Percentiles rank a stretch among this genome's conserved stretches.
Conservation (phyloP, 805 yeast genomes). For the Tetrapisispora nanseiensis region DNA sequence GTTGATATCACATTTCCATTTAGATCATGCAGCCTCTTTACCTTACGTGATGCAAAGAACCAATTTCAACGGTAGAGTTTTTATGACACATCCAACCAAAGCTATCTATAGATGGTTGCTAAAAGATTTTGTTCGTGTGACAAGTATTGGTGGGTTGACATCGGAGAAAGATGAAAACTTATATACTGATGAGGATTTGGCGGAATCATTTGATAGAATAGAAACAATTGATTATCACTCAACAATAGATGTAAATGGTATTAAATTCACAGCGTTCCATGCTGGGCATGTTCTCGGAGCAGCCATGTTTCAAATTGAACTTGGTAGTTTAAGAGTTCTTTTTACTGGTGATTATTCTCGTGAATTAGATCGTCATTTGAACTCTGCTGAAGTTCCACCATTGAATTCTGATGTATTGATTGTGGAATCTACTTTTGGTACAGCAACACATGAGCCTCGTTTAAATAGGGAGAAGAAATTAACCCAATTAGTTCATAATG, state of each 20-base stretch:
- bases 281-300: conserved; percentile 99
- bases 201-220: conserved; percentile 76
- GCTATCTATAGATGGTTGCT: conserved; percentile 94
- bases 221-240: conserved; percentile 95
- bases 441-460: conserved; percentile 92
- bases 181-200: conserved; percentile 84
- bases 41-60: conserved; percentile 98
- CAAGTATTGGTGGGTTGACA: conserved; percentile 41
- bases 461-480: conserved; percentile 73
- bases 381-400: conserved; percentile 90
- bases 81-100: conserved; percentile 98
- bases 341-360: conserved; percentile 97
- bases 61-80: conserved; percentile 86
- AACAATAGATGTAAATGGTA: conserved; percentile 88
- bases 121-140: conserved; percentile 88
- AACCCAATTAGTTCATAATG: conserved; percentile 73
- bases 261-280: conserved; percentile 93
- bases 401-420: conserved; percentile 78
- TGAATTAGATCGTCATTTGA: conserved; percentile 90
- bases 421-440: conserved; percentile 94
- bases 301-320: conserved; percentile 92
- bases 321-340: conserved; percentile 79
- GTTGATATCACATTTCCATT: conserved; percentile 87
- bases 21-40: conserved; percentile 95
- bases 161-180: conserved; percentile 39